These are phyloP conservation scores for Geranomyces michiganensis DNA, from an alignment of 192 early-diverging fungal species.

Conservation along the genomic window DNA sequence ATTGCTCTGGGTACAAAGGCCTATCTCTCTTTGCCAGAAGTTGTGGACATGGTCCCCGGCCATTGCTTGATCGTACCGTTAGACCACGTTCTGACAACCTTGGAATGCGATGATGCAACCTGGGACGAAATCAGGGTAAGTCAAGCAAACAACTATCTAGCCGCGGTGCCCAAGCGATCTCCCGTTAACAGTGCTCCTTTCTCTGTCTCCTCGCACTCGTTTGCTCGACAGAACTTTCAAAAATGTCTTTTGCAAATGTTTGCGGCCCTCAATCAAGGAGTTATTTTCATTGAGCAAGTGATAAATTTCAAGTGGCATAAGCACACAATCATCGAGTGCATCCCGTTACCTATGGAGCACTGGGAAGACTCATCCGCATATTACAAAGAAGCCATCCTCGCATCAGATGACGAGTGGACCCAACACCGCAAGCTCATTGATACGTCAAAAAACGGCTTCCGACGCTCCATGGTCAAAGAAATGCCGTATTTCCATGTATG, in stretches of 20 bases:
- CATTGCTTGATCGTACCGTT: constrained; percentile 93
- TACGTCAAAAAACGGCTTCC: constrained; percentile 57
- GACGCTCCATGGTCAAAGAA: constrained; percentile 57
- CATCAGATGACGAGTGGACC: constrained; percentile 85
- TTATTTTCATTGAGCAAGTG: constrained; percentile 91
- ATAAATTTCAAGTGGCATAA: constrained; percentile 72
- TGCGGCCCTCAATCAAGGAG: constrained; percentile 64
- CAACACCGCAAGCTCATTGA: constrained; percentile 80
- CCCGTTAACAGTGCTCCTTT: no score
- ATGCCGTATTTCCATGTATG: constrained; percentile 98
- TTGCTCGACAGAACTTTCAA: constrained; percentile 76
- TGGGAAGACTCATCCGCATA: constrained; percentile 79
- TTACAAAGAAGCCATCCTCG: constrained; percentile 85
- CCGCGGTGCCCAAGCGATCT: no score
- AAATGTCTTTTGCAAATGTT: constrained; percentile 93
- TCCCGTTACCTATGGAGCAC: constrained; percentile 80
- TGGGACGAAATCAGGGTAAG: constrained; percentile 90
- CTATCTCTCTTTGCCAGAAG: constrained; percentile 78
- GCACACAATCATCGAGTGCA: constrained; percentile 90
- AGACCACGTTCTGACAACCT: constrained; percentile 77
- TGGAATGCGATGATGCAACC: constrained; percentile 87
- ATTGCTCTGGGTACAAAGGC: constrained; percentile 75
- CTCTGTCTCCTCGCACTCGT: no score
- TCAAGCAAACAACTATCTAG: no score
- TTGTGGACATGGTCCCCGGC: constrained; percentile 74